A percentile compares a stretch with the other conserved stretches of the same genome.
Conservation (phyloP, 2,329 filamentous ascomycete species). For the Phyllosticta citrichinensis region DNA sequence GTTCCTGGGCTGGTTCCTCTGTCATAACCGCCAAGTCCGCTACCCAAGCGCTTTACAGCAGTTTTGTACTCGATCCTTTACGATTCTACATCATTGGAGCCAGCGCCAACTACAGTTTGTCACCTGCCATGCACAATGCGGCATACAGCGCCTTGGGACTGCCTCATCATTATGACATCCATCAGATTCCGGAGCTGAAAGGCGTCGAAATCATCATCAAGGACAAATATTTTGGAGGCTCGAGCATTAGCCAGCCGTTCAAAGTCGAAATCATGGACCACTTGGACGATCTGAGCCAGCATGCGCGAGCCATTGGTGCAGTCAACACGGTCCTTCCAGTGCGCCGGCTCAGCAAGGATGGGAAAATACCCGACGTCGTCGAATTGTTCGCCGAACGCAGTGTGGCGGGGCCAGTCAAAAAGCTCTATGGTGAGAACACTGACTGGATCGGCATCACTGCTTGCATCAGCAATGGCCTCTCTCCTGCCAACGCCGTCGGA, state of each 20-base stretch:
- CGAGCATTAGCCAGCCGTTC: conserved; percentile 63
- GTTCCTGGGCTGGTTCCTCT: conserved; percentile 25
- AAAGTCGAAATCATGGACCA: conserved; percentile 60
- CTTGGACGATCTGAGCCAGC: conserved; percentile 56
- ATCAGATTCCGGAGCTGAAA: conserved; percentile 52
- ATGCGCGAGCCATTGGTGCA: conserved; percentile 65
- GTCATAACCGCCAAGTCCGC: conserved; percentile 53
- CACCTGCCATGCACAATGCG: conserved; percentile 67
- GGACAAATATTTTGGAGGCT: conserved; percentile 60
- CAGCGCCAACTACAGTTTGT: conserved; percentile 61
- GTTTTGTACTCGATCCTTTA: conserved; percentile 58
- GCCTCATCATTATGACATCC: conserved; percentile 56
- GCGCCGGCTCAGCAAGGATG: conserved; percentile 47
- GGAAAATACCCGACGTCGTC: conserved; percentile 44
- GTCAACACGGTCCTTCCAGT: conserved; percentile 69
- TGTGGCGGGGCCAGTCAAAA: conserved; percentile 55
- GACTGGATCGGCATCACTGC: conserved; percentile 73
- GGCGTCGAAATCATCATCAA: conserved; percentile 54
- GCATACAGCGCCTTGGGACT: conserved; percentile 58
- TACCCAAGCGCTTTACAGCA: conserved; percentile 55
- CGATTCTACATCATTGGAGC: conserved; percentile 66
- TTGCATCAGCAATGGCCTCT: conserved; percentile 61
- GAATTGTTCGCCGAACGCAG: conserved; percentile 49
- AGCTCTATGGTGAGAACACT: conserved; percentile 68
- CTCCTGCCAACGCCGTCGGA: conserved; percentile 54